These are phyloP conservation scores for Biancaea sappan DNA, from an alignment of 306 rosid genomes.

Conservation along the genomic window DNA sequence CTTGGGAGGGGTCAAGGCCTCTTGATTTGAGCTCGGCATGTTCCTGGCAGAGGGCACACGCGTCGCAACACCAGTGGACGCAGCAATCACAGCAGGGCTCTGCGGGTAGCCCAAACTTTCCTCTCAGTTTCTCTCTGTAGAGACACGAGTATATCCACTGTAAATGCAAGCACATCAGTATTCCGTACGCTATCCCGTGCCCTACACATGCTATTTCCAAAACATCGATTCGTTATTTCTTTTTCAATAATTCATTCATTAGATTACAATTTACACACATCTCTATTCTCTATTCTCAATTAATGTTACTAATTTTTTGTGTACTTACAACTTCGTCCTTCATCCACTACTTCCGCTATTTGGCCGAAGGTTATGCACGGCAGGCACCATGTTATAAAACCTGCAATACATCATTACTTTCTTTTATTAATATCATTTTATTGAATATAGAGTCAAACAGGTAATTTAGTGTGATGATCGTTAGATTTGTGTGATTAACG, in stretches of 20 bases:
- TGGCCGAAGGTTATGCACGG: conserved; percentile 54
- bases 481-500: no score
- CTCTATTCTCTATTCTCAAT: no score
- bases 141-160: conserved; percentile 45
- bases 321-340: conserved; percentile 47
- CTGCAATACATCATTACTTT: conserved; percentile 27
- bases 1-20: conserved; percentile 45
- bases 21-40: conserved; percentile 48
- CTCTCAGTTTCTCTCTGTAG: conserved; percentile 45
- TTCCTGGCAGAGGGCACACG: conserved; percentile 53
- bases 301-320: no score
- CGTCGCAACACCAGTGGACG: conserved; percentile 33
- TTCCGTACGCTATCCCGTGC: conserved; percentile 48
- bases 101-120: conserved; percentile 36
- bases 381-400: conserved; percentile 44
- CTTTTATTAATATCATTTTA: no score
- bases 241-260: no score
- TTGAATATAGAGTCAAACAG: no score
- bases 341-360: conserved; percentile 50
- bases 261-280: no score
- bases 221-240: no score
- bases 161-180: conserved; percentile 35
- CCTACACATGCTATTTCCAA: conserved; percentile 36
- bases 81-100: conserved; percentile 55
- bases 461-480: no score